A percentile compares a stretch with the other conserved stretches of the same genome.
Conservation (phyloP, 257 asterid species). For the Misopates orontium region DNA sequence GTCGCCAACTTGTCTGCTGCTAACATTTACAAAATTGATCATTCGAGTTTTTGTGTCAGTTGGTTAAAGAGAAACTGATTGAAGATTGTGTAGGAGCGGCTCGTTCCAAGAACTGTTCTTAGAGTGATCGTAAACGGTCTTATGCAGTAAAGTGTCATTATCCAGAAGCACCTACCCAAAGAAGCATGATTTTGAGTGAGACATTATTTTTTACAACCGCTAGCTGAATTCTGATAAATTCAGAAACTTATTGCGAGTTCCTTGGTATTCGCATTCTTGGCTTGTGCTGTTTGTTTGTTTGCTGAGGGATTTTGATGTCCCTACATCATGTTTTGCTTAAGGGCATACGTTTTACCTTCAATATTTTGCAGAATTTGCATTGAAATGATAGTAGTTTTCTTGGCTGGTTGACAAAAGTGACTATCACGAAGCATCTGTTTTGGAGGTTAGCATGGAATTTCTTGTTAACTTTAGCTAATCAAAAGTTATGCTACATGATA, state of each 20-base stretch:
- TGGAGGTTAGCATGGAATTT: too few species aligned
- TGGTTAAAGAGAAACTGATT: constrained; percentile 51
- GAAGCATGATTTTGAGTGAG: constrained; percentile 55
- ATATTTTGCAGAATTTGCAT: not conserved
- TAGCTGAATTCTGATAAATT: not conserved
- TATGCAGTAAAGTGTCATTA: constrained; percentile 64
- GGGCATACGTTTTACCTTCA: not conserved
- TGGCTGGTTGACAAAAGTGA: too few species aligned
- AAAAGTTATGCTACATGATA: too few species aligned
- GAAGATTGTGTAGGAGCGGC: constrained; percentile 59
- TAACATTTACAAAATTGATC: constrained; percentile 81
- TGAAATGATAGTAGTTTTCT: constrained; percentile 3
- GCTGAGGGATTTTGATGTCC: constrained; percentile 4
- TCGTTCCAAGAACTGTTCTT: too few species aligned
- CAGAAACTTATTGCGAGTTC: too few species aligned
- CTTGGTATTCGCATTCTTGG: too few species aligned
- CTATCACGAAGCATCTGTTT: too few species aligned
- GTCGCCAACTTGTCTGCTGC: constrained; percentile 94
- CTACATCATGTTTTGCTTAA: not conserved
- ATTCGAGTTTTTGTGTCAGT: constrained; percentile 62
- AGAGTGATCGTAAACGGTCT: too few species aligned
- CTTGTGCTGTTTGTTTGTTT: not conserved
- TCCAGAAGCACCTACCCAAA: constrained; percentile 71
- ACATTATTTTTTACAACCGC: not conserved
- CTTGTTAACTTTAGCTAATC: too few species aligned